These are phyloP conservation scores for Gossypium trilobum DNA, from an alignment of 441 rosid genomes.

Conservation along the genomic window DNA sequence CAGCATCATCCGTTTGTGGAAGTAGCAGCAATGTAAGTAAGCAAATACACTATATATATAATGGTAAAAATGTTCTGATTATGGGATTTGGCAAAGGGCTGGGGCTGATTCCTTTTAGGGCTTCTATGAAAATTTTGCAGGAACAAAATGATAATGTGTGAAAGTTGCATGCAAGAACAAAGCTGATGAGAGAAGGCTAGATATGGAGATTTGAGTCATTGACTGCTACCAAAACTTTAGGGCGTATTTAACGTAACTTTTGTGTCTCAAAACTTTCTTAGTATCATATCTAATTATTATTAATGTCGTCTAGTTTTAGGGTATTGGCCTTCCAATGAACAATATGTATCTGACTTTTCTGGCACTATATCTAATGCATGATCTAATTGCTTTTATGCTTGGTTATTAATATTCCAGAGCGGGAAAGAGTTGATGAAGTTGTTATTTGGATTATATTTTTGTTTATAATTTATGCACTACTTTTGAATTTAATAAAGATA, in stretches of 20 bases:
- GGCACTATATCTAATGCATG: background rate
- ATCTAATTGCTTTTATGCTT: background rate
- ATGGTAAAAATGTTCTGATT: background rate
- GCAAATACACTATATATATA: background rate
- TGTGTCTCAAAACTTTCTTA: background rate
- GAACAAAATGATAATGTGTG: background rate
- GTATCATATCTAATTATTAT: background rate
- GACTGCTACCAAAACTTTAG: background rate
- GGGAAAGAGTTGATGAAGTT: background rate
- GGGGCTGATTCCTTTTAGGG: background rate
- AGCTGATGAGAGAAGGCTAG: background rate
- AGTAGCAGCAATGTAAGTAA: conserved; percentile 42
- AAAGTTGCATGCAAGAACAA: background rate
- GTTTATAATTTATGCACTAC: background rate
- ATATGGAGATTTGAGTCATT: conserved; percentile 9
- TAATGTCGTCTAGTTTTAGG: background rate
- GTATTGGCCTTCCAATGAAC: background rate
- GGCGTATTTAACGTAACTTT: background rate
- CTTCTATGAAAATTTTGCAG: background rate
- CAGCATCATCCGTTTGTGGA: conserved; percentile 29
- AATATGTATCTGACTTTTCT: background rate
- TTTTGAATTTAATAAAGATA: background rate
- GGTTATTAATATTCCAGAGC: background rate
- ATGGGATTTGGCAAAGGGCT: conserved; percentile 26
- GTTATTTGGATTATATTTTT: background rate